A percentile compares a stretch with the other conserved stretches of the same genome.
Conservation (phyloP, 805 yeast genomes). For the Myxozyma sirexii region DNA sequence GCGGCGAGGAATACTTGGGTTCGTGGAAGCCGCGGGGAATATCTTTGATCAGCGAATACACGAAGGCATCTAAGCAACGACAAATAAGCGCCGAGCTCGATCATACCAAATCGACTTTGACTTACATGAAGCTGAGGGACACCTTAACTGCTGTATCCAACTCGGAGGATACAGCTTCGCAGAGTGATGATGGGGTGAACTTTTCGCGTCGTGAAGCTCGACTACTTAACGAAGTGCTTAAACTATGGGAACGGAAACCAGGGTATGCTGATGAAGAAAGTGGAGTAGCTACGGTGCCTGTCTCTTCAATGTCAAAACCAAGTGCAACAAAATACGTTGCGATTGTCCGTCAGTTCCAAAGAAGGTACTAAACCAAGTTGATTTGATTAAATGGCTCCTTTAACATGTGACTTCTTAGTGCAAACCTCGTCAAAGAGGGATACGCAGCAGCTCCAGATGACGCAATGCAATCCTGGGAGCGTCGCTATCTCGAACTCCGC, state of each 20-base stretch:
- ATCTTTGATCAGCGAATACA: constrained; percentile 20
- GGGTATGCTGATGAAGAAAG: constrained; percentile 9
- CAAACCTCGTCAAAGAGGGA: constrained; percentile 17
- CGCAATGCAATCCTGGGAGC: constrained; percentile 27
- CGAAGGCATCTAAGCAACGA: neutral
- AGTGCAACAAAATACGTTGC: constrained; percentile 25
- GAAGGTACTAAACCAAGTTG: constrained; percentile 1
- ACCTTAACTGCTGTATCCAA: too few relatives aligned
- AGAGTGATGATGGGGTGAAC: neutral
- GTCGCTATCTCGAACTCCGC: constrained; percentile 27
- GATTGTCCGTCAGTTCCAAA: constrained; percentile 24
- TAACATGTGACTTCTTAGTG: too few relatives aligned
- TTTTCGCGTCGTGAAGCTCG: neutral
- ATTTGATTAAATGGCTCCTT: neutral
- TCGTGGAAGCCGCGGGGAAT: constrained; percentile 30
- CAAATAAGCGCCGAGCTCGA: constrained; percentile 7
- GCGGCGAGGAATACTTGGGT: constrained; percentile 30
- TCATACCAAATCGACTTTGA: constrained; percentile 12
- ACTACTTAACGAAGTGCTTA: constrained; percentile 2
- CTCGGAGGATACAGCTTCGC: neutral
- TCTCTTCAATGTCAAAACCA: constrained; percentile 10
- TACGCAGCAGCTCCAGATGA: constrained; percentile 24
- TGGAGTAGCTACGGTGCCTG: neutral
- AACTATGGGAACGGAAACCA: constrained; percentile 15
- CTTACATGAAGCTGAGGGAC: neutral